Evolutionary conservation across 2,329 filamentous ascomycete genomes (phyloP).

Genomic region (Stagonosporopsis rhizophila): DNA sequence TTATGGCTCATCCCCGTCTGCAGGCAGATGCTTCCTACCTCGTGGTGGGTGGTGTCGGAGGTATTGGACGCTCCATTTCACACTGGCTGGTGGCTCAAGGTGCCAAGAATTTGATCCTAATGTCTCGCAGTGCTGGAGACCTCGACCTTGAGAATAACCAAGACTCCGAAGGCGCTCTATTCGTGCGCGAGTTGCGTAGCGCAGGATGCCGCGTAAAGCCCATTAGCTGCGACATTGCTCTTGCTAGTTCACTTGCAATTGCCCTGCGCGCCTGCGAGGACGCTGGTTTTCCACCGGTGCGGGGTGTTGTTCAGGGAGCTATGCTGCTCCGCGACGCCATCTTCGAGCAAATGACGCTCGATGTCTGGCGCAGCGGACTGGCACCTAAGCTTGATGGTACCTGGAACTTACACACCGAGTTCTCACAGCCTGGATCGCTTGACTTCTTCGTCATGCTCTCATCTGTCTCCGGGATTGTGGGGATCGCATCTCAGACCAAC

Average conservation of each 20-base stretch:
- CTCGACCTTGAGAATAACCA: too few relatives aligned
- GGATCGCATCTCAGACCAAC: too few relatives aligned
- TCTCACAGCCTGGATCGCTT: background rate
- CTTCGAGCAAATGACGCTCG: constrained; percentile 16
- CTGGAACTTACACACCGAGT: constrained; percentile 18
- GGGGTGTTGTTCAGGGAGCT: constrained; percentile 13
- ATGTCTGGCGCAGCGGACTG: constrained; percentile 25
- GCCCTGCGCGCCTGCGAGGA: constrained; percentile 8
- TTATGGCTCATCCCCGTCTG: too few relatives aligned
- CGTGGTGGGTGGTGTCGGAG: constrained; percentile 38
- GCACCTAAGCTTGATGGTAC: constrained; percentile 23
- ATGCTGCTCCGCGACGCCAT: background rate
- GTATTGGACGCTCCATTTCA: constrained; percentile 37
- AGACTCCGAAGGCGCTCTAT: too few relatives aligned
- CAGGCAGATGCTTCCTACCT: constrained; percentile 34
- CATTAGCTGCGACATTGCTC: too few relatives aligned
- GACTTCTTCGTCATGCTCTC: constrained; percentile 1
- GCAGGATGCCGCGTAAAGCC: too few relatives aligned
- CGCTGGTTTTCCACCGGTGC: constrained; percentile 26
- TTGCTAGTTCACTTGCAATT: too few relatives aligned
- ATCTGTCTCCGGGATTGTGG: too few relatives aligned
- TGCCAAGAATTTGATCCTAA: constrained; percentile 32
- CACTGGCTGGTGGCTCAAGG: constrained; percentile 36
- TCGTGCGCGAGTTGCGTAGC: too few relatives aligned
- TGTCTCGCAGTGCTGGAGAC: too few relatives aligned